Base-by-base conservation (phyloP, 1,284 basidiomycete species). In the Sanghuangporus weigelae region DNA sequence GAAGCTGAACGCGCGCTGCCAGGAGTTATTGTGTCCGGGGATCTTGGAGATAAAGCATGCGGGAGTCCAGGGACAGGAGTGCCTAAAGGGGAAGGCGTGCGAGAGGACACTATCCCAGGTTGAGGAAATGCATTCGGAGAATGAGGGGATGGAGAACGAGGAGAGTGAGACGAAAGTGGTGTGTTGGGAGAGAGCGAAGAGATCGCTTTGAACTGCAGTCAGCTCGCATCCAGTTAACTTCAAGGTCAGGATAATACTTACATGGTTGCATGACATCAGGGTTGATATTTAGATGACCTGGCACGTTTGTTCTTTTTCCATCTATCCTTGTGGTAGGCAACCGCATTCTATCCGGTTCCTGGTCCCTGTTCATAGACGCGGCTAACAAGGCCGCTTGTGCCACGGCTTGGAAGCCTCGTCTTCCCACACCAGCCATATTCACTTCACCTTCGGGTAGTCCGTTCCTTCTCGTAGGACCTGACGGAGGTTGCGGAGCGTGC, bases 221-320 rank as follows among this genome's bases (percentile, higher is more conserved):
- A 67, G 66, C 49, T 62, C 59, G 56, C 65, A 57, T 42, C 39
- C 59, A 19, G 7, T 14, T 46, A 63, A 57, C 58, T 36, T 62
- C 60, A 19, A 42, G 54, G 23, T 8, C 44, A 42, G 35, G 49
- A 19, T 8, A 26, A 60, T 11, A 68, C 80, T 75, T 70, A 80
- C 82, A 74, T 69, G 74, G 75, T 49, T 76, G 69, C 50, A 67
- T 65, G 50, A 69, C 59, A 21, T 75, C 71, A 46, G 76, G 70
- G 66, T 76, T 77, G 57, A 84, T 84, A 68, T 87, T 83, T 51
- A 88, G 74, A 68, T 78, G 82, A 26, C 76, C 77, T 16, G 84
- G 83, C 14, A 77, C 73, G 67, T 82, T 81, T 23, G 75, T 72
- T 19, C 80, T 68, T 55, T 74, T 71, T 44, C 73, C 75, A 69